Evolutionary conservation across 352 stramenopile genomes (phyloP), one percentile per base, ranked within the genome.

Genomic region (Pythium phragmiticola): DNA sequence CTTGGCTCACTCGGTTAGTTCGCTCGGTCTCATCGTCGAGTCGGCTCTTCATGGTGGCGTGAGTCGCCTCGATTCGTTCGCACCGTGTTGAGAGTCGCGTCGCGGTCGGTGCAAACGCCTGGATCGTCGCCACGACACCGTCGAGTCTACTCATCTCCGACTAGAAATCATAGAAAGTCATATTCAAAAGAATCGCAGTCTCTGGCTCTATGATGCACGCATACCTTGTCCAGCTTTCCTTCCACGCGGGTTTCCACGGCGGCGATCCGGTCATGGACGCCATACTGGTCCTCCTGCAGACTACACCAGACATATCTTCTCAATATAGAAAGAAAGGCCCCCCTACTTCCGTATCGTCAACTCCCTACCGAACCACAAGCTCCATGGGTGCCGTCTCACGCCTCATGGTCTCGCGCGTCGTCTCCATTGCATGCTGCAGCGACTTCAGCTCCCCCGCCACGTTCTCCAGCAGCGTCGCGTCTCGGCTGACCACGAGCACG

Each of bases 151-250:
- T 62, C 26, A 73, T 37, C 19, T 88, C 82, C 0, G 77, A 78
- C 81, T 89, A 47, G 2, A 42, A 7, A 48, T 42, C 37, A 42
- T 30, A 30, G 26, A 54, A 7, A 30, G 9, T 12, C 11, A 33
- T 37, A 54, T 39, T 45, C 26, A 47, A 13, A 45, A 28, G 0
- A 30, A 3, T 30, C 26, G 26, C 26, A 3, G 26, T 30, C 26
- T 39, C 34, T 13, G 2, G 51, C 9, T 21, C 37, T 12, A 23
- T 13, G 51, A 41, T 3, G 21, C 19, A 12, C 47, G 3, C 43
- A 9, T 26, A 84, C 80, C 78, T 91, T 91, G 49, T 91, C 82
- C 64, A 91, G 67, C 63, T 91, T 91, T 49, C 51, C 26, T 4
- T 78, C 58, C 1, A 91, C 47, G 2, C 71, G 75, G 16, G 59